Conservation (phyloP, 129 eudicot species). For the Chrysanthemum lavandulifolium region DNA sequence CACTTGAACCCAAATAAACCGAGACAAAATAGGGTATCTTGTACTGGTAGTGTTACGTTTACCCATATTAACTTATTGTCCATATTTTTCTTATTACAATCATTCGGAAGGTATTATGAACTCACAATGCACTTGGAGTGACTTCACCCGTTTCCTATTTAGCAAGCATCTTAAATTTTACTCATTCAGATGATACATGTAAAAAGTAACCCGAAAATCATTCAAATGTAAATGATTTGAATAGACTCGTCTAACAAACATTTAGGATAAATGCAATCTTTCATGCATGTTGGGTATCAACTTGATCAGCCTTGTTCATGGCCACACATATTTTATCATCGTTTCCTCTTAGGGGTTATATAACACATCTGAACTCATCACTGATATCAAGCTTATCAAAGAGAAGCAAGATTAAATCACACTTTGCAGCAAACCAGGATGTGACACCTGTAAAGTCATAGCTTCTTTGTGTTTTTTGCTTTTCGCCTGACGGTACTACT, state of each 20-base stretch:
- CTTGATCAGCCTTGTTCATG: slow-evolving; percentile 96
- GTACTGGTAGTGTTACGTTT: neutral
- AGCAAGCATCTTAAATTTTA: no score
- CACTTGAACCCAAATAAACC: no score
- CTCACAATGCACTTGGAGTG: no score
- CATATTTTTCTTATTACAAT: no score
- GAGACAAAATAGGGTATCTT: no score
- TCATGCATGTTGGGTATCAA: slow-evolving; percentile 92
- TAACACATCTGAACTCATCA: slow-evolving; percentile 93
- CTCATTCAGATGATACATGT: no score
- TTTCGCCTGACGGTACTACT: slow-evolving; percentile 90
- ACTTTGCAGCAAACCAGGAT: slow-evolving; percentile 56
- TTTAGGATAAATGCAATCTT: neutral
- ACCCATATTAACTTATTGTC: no score
- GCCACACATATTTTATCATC: slow-evolving; percentile 96
- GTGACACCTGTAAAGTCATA: slow-evolving; percentile 93
- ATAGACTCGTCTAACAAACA: neutral
- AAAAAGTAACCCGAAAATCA: no score
- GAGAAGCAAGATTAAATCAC: slow-evolving; percentile 82
- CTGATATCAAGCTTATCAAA: slow-evolving; percentile 97
- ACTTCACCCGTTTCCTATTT: no score
- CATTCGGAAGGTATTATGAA: no score
- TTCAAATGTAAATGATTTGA: no score
- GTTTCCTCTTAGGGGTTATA: slow-evolving; percentile 83
- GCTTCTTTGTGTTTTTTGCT: slow-evolving; percentile 89